Base-by-base conservation (phyloP, 2,329 filamentous ascomycete genomes). In the Xylariaceae sp. region DNA sequence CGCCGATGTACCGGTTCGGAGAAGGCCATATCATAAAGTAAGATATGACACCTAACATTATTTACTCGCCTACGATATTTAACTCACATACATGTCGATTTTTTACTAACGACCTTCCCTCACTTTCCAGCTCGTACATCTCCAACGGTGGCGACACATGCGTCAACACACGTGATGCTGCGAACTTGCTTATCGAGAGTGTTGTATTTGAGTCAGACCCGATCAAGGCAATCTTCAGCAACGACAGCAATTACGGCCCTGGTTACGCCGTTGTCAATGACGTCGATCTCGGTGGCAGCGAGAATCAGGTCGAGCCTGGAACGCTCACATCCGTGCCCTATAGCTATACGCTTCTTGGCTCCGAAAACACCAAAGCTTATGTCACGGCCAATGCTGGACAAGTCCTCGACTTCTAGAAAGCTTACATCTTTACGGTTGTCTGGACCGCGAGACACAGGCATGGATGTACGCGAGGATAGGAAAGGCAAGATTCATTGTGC, bases 1-100 rank as follows among this genome's bases (percentile, higher is more conserved):
- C 70, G 3, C 80, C 81, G 6, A 73, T 72, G 11, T 66, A 83
- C 64, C 78, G 81, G 55, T 84, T 84, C 66, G 81, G 81, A n/a
- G 81, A 76, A 14, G 80, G 74, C 2, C 81, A 84, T 63, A 65
- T 84, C 60, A 81, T 59, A 28, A 59, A 59, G 57, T 59, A 54
- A 19, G 55, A 42, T 16, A 18, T 43, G 14, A 39, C 36, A 14
- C 16, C 36, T 13, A 11, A 39, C 6, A 1, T 12, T 48, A 33
- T 22, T 18, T 2, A 12, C 33, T 40, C 2, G 4, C 5, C 22
- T 42, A 12, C 19, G 45, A 46, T 2, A 41, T 49, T 55, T n/a
- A 55, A 38, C 0, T n/a, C 5, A 36, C 3, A 11, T 28, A 19
- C 17, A 39, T 38, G 12, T 38, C 10, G 12, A 41, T 7, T 28